Conservation (phyloP, 305 asterid genomes). For the Rubia tinctorum region DNA sequence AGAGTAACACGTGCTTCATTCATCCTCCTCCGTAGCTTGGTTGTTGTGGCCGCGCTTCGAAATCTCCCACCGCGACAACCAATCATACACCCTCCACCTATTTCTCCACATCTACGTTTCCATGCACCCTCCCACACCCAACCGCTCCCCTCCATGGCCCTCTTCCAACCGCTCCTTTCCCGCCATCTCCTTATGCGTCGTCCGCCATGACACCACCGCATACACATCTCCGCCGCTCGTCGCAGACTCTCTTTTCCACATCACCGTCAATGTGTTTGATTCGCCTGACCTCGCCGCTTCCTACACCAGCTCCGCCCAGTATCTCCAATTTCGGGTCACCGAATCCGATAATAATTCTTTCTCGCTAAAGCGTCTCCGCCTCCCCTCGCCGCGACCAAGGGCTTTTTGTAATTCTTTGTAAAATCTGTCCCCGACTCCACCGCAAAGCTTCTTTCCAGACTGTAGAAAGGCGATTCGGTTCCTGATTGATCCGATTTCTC, state of each 20-base stretch:
- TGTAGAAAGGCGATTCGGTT: constrained; percentile 67
- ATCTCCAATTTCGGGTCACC: constrained; percentile 63
- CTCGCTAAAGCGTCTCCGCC: constrained; percentile 90
- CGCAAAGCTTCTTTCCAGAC: constrained; percentile 65
- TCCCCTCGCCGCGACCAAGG: constrained; percentile 44
- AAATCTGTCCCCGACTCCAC: constrained; percentile 70
- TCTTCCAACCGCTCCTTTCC: constrained; percentile 38
- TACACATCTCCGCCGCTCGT: constrained; percentile 66
- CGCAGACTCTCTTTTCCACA: constrained; percentile 62
- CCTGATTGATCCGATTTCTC: constrained; percentile 54
- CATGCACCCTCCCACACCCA: constrained; percentile 33
- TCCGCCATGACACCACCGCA: constrained; percentile 46
- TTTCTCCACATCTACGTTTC: too few species aligned
- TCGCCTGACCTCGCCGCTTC: constrained; percentile 67
- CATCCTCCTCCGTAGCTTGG: too few species aligned
- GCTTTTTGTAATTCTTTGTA: constrained; percentile 73
- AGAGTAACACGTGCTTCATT: too few species aligned
- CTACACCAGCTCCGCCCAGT: constrained; percentile 68
- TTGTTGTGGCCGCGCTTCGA: too few species aligned
- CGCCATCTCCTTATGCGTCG: constrained; percentile 44
- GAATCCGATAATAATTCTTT: constrained; percentile 47
- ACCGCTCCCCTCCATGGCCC: constrained; percentile 47
- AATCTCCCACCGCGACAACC: too few species aligned
- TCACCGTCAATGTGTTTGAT: constrained; percentile 73
- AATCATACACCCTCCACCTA: too few species aligned